A percentile compares a stretch with the other conserved stretches of the same genome.
Evolutionary conservation across 164 flowering plant species (phyloP).

Genomic region (Cinnamomum chago): DNA sequence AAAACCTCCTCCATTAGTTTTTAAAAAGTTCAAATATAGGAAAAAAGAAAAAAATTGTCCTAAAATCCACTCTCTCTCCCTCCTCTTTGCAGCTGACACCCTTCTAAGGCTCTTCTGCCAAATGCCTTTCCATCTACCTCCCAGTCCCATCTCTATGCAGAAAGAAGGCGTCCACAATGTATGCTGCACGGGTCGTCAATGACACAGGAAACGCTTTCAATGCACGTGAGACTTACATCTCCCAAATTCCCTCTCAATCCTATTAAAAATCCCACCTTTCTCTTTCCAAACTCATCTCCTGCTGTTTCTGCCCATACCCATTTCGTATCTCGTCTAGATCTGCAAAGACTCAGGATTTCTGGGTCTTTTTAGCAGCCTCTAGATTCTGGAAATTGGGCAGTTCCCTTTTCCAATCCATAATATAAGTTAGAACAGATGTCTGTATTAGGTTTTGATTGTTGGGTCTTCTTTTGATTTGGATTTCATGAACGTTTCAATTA

Average conservation of each 20-base stretch:
- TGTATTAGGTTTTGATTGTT: constrained; percentile 8
- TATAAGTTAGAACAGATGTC: constrained; percentile 7
- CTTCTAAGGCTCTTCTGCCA: constrained; percentile 8
- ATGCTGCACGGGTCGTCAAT: constrained; percentile 12
- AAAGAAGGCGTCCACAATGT: neutral
- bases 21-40: neutral
- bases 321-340: constrained; percentile 13
- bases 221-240: constrained; percentile 14
- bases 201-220: constrained; percentile 22
- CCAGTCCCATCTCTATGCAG: constrained; percentile 2
- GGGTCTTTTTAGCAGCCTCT: constrained; percentile 21
- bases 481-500: constrained; percentile 29
- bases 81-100: constrained; percentile 10
- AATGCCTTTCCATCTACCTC: constrained; percentile 11
- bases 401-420: constrained; percentile 18
- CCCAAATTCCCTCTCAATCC: neutral
- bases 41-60: neutral
- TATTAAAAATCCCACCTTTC: neutral
- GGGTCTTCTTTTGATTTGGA: constrained; percentile 11
- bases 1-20: neutral
- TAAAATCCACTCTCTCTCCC: neutral
- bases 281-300: neutral
- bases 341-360: constrained; percentile 47
- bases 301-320: neutral
- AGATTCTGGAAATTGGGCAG: constrained; percentile 22